A percentile compares a stretch with the other conserved stretches of the same genome.
Conservation (phyloP, 768 basidiomycete species). For the Termitomyces eurrhizus region DNA sequence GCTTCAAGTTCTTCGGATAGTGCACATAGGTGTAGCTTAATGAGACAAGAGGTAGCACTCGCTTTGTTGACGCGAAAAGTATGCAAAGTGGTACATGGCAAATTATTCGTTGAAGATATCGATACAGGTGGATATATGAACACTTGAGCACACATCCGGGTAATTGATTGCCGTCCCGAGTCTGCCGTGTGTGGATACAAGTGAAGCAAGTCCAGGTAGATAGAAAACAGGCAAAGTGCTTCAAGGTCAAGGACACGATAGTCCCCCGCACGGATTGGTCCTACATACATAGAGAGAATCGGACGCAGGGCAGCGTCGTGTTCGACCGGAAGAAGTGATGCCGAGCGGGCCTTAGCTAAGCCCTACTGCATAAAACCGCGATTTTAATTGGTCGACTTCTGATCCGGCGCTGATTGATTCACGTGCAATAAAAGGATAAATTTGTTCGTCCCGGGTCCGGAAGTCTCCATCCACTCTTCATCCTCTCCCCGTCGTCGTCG, state of each 20-base stretch:
- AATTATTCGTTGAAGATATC: conserved; percentile 16
- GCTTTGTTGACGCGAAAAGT: conserved; percentile 18
- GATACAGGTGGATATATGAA: neutral
- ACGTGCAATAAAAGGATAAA: conserved; percentile 38
- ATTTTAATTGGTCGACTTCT: conserved; percentile 29
- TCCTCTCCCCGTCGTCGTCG: conserved; percentile 22
- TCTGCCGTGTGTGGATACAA: neutral
- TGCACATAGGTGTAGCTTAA: neutral
- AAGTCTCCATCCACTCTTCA: conserved; percentile 26
- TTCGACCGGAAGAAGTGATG: neutral
- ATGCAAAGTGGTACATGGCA: conserved; percentile 17
- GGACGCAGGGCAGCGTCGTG: neutral
- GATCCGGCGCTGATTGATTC: conserved; percentile 24
- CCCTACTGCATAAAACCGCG: conserved; percentile 18
- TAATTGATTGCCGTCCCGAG: conserved; percentile 4
- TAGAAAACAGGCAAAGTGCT: neutral
- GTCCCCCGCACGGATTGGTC: neutral
- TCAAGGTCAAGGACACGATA: neutral
- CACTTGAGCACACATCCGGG: neutral
- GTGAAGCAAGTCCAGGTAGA: neutral
- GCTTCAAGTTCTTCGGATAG: neutral
- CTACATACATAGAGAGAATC: neutral
- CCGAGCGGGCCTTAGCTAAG: conserved; percentile 10
- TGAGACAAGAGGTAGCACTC: neutral
- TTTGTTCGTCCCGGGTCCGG: conserved; percentile 33